phyloP scores from a whole-genome alignment of 164 flowering plant genomes.

The Vitis amurensis region DNA sequence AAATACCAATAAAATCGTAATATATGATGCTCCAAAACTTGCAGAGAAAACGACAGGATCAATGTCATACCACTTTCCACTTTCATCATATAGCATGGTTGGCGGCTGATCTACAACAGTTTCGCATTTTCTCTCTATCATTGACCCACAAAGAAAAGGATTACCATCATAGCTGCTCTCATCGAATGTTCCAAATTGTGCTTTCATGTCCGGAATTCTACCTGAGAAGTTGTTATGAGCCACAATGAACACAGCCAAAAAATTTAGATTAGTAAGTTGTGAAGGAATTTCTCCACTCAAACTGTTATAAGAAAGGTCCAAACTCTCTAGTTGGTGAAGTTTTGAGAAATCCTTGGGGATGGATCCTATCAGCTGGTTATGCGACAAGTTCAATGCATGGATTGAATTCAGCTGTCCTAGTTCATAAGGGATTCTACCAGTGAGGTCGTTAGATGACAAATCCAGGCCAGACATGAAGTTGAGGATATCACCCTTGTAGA shows the following conservation, averaged over 20 bases:
- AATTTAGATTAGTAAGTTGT: not conserved
- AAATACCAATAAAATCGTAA: not conserved
- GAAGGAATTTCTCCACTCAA: slow-evolving; percentile 6
- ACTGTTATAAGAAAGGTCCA: slow-evolving; percentile 6
- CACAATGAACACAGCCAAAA: slow-evolving; percentile 1
- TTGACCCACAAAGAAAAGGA: slow-evolving; percentile 4
- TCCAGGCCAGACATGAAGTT: slow-evolving; percentile 15
- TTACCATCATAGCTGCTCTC: slow-evolving; percentile 3
- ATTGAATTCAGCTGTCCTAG: not conserved
- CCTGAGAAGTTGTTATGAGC: slow-evolving; percentile 16
- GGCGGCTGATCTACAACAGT: no score
- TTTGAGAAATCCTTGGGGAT: slow-evolving; percentile 1
- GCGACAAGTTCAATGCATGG: slow-evolving; percentile 3
- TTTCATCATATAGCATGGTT: not conserved
- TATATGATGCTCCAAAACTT: slow-evolving; percentile 3
- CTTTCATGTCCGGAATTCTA: not conserved
- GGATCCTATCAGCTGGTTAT: not conserved
- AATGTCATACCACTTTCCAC: not conserved
- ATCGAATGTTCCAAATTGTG: not conserved
- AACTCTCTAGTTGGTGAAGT: not conserved
- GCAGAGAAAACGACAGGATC: not conserved
- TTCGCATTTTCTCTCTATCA: not conserved
- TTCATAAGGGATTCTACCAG: not conserved
- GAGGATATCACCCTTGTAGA: slow-evolving; percentile 4
- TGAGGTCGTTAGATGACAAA: slow-evolving; percentile 9